A percentile compares a stretch with the other conserved stretches of the same genome.
Conservation (phyloP, 768 basidiomycete genomes). For the Termitomyces sp. region DNA sequence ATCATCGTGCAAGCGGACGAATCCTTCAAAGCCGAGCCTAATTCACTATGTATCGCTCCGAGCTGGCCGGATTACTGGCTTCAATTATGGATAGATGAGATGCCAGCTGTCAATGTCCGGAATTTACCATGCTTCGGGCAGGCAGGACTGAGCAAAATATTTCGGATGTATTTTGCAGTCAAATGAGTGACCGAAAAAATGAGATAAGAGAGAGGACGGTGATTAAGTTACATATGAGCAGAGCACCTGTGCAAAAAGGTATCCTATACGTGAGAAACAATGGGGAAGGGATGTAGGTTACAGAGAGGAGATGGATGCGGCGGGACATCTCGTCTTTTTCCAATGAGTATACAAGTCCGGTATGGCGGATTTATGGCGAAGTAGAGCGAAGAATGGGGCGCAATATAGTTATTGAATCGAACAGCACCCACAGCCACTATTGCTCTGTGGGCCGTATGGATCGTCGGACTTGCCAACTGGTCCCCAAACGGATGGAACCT, state of each 20-base stretch:
- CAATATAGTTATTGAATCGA: constrained; percentile 44
- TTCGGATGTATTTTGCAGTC: not conserved
- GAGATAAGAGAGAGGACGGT: not conserved
- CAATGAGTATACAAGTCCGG: constrained; percentile 17
- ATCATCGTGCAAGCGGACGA: not conserved
- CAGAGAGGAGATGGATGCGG: constrained; percentile 8
- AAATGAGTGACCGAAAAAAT: not conserved
- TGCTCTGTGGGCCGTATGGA: constrained; percentile 75
- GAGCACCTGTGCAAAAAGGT: constrained; percentile 10
- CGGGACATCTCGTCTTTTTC: constrained; percentile 11
- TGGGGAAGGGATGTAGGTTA: constrained; percentile 5
- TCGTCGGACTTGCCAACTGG: constrained; percentile 89
- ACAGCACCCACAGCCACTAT: constrained; percentile 48
- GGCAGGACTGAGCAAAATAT: not conserved
- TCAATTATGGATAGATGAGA: not conserved
- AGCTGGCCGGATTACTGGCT: not conserved
- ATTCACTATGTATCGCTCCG: not conserved
- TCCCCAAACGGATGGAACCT: constrained; percentile 98
- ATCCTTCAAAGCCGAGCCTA: not conserved
- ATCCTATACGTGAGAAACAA: not conserved
- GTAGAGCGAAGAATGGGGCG: not conserved
- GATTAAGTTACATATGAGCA: constrained; percentile 14
- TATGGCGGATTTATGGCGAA: constrained; percentile 3
- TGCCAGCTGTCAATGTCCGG: not conserved
- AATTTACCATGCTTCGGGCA: not conserved